A percentile compares a stretch with the other conserved stretches of the same genome.
Evolutionary conservation across 805 yeast species (phyloP).

Genomic region (Pichia cephalocereana): DNA sequence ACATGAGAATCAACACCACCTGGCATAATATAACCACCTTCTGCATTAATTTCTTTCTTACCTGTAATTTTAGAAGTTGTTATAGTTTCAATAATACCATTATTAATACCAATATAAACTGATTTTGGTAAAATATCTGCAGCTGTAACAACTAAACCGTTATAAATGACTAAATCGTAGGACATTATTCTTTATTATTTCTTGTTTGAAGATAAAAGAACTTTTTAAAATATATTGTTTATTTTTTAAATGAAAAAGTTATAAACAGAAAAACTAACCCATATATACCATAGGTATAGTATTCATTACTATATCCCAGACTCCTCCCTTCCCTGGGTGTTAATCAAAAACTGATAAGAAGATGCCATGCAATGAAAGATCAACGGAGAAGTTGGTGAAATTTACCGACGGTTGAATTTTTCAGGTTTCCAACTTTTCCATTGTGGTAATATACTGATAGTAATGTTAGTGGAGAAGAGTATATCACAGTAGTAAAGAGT

Average conservation of each 20-base stretch:
- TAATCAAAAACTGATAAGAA: too few relatives aligned
- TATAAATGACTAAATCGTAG: constrained; percentile 22
- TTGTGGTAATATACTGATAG: neutral
- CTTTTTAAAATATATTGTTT: too few relatives aligned
- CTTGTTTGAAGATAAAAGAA: too few relatives aligned
- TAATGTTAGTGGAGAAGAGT: too few relatives aligned
- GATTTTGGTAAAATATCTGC: constrained; percentile 15
- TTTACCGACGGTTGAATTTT: neutral
- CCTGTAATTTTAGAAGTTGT: constrained; percentile 20
- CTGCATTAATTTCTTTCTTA: constrained; percentile 30
- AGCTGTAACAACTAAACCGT: constrained; percentile 26
- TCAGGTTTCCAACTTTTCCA: neutral
- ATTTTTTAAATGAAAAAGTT: too few relatives aligned
- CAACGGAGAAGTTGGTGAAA: neutral
- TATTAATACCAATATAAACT: constrained; percentile 26
- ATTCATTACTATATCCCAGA: too few relatives aligned
- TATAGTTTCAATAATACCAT: constrained; percentile 31
- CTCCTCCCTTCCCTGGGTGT: too few relatives aligned
- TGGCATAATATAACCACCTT: constrained; percentile 37
- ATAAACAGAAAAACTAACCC: too few relatives aligned
- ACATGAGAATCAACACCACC: constrained; percentile 43
- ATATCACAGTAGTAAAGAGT: too few relatives aligned
- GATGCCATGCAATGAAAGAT: too few relatives aligned
- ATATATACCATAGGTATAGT: too few relatives aligned
- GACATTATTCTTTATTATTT: constrained; percentile 33